Evolutionary conservation across 768 basidiomycete genomes (phyloP), one percentile per base, ranked within the genome.

Genomic region (Mycena venus): DNA sequence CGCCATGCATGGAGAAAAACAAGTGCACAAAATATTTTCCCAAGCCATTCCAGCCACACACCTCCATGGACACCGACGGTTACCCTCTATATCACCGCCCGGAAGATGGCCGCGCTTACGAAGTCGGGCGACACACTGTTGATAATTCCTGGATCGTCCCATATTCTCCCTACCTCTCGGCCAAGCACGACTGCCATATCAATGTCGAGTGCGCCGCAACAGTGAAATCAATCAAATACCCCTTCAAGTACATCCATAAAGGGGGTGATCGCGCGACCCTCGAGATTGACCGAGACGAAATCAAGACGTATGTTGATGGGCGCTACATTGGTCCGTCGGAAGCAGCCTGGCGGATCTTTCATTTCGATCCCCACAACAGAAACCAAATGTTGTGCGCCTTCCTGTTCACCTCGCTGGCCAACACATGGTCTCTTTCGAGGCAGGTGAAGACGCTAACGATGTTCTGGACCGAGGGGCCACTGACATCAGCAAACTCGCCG

Each of bases 371-470:
- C 4, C 88, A 89, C 75, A 73, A 0, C 78, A 84, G 62, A 29
- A 69, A 14, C 89, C 89, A 0, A 80, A 80, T 62, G 84, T 91
- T 29, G 75, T 83, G 19, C 79, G 83, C 0, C 81, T n/a, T n/a
- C n/a, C n/a, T n/a, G n/a, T n/a, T n/a, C n/a, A n/a, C n/a, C n/a
- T n/a, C n/a, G 73, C 79, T 2, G 78, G 81, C n/a, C 78, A 88
- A 14, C 88, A 90, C 10, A 76, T 80, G 67, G 82, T 90, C 0
- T 58, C 73, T 2, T 89, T 84, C 64, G 73, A 85, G 65, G 77
- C 80, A 12, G 67, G 78, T 12, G 80, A 86, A 2, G 78, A 81
- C 38, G 64, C 78, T 4, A 69, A 83, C 9, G 51, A 68, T 11
- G 65, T 85, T 34, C 19, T 80, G 0, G 75, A 80, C 2, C 66